These are phyloP conservation scores for Phalaenopsis equestris DNA, from an alignment of 106 monocot species.

Conservation along the genomic window DNA sequence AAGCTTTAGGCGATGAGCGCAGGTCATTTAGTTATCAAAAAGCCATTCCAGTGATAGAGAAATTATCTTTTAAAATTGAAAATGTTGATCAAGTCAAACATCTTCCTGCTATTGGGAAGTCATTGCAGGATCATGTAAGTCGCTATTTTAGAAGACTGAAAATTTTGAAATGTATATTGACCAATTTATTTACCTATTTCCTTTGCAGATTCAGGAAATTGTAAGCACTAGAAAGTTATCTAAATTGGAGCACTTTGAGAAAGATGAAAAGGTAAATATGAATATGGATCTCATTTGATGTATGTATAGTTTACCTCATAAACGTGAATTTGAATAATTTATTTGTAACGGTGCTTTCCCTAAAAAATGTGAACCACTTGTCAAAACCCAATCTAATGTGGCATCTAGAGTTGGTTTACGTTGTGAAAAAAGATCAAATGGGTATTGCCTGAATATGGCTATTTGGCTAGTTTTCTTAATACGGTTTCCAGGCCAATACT, in stretches of 20 bases:
- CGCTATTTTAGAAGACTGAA: neutral
- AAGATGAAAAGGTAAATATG: conserved; percentile 71
- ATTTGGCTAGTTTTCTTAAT: neutral
- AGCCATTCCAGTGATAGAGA: conserved; percentile 93
- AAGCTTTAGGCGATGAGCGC: conserved; percentile 92
- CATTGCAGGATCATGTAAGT: conserved; percentile 89
- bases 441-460: neutral
- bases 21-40: conserved; percentile 97
- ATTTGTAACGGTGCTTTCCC: neutral
- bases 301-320: neutral
- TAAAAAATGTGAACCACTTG: neutral
- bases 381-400: neutral
- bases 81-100: conserved; percentile 78
- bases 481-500: too few relatives aligned
- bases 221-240: conserved; percentile 75
- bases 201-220: conserved; percentile 83
- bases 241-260: conserved; percentile 95
- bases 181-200: neutral
- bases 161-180: neutral
- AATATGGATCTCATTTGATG: neutral
- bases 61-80: conserved; percentile 79
- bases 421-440: neutral
- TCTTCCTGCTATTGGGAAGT: conserved; percentile 91
- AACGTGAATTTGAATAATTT: neutral
- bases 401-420: neutral